phyloP scores from a whole-genome alignment of 108 stramenopile species.

The Fistulifera pelliculosa region DNA sequence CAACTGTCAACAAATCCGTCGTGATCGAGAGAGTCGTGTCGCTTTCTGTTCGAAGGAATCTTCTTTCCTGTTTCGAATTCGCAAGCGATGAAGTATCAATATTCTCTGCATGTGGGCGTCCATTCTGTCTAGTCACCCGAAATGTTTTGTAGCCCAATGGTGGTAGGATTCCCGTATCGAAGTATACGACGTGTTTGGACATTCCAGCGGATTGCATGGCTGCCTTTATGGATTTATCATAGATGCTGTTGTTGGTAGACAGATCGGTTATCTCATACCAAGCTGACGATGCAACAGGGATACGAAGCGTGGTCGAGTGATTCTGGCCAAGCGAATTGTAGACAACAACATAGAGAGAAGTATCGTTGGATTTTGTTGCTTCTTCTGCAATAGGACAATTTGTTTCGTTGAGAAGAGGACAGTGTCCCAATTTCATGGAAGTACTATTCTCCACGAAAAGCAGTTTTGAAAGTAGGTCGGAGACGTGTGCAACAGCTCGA shows the following conservation, averaged over 20 bases:
- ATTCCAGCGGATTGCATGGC: neutral
- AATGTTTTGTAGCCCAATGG: slow-evolving; percentile 33
- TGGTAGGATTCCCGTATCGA: slow-evolving; percentile 19
- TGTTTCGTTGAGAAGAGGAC: slow-evolving; percentile 80
- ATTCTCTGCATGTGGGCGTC: too few species aligned
- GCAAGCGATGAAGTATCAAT: too few species aligned
- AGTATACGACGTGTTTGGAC: neutral
- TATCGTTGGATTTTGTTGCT: slow-evolving; percentile 3
- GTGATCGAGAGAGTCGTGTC: neutral
- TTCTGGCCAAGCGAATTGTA: slow-evolving; percentile 75
- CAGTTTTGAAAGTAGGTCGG: slow-evolving; percentile 22
- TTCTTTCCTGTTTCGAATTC: neutral
- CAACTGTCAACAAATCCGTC: slow-evolving; percentile 23
- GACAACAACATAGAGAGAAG: slow-evolving; percentile 53
- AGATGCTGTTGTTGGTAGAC: neutral
- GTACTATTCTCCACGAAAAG: slow-evolving; percentile 19
- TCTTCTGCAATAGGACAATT: slow-evolving; percentile 53
- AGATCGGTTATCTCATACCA: neutral
- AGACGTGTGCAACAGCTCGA: slow-evolving; percentile 36
- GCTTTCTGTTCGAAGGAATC: neutral
- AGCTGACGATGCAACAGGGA: slow-evolving; percentile 49
- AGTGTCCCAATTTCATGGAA: slow-evolving; percentile 24
- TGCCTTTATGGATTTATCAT: neutral
- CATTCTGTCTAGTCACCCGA: slow-evolving; percentile 3
- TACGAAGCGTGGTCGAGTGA: slow-evolving; percentile 32